Conservation (phyloP, 2,329 filamentous ascomycete genomes). For the Colletotrichum agaves region DNA sequence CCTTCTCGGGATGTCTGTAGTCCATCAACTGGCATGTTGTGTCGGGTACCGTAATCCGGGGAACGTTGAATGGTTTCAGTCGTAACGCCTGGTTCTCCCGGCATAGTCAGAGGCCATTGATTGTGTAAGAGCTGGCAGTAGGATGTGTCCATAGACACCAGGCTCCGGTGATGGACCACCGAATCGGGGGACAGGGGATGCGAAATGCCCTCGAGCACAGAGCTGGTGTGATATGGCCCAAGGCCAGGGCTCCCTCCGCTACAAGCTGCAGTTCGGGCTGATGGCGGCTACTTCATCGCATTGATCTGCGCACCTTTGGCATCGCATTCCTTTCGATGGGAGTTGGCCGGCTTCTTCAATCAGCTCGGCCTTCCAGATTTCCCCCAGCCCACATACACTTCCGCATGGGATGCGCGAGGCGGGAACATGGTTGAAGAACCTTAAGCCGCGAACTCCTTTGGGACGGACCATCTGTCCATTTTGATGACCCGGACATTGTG, state of each 20-base stretch:
- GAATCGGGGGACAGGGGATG: slow-evolving; percentile 55
- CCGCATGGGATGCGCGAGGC: slow-evolving; percentile 70
- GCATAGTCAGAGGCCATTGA: slow-evolving; percentile 59
- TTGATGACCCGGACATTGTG: slow-evolving; percentile 72
- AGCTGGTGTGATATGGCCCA: slow-evolving; percentile 74
- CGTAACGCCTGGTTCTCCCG: slow-evolving; percentile 68
- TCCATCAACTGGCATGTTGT: slow-evolving; percentile 62
- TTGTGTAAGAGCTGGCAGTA: slow-evolving; percentile 66
- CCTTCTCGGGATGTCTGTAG: slow-evolving; percentile 62
- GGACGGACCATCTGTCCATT: slow-evolving; percentile 76
- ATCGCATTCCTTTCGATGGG: slow-evolving; percentile 63
- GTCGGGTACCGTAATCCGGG: slow-evolving; percentile 59
- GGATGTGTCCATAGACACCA: slow-evolving; percentile 72
- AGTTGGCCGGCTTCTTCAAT: slow-evolving; percentile 60
- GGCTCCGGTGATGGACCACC: slow-evolving; percentile 60
- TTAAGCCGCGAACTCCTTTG: slow-evolving; percentile 74
- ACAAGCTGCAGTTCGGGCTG: slow-evolving; percentile 68
- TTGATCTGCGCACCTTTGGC: slow-evolving; percentile 67
- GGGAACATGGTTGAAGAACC: slow-evolving; percentile 72
- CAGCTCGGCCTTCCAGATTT: slow-evolving; percentile 66
- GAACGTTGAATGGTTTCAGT: slow-evolving; percentile 72
- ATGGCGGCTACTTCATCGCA: slow-evolving; percentile 59
- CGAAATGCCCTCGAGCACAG: slow-evolving; percentile 76
- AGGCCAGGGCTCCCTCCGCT: slow-evolving; percentile 74
- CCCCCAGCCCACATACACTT: slow-evolving; percentile 64